Evolutionary conservation across 805 yeast species (phyloP), one percentile per base, ranked within the genome.

Genomic region (Ogataea naganishii): DNA sequence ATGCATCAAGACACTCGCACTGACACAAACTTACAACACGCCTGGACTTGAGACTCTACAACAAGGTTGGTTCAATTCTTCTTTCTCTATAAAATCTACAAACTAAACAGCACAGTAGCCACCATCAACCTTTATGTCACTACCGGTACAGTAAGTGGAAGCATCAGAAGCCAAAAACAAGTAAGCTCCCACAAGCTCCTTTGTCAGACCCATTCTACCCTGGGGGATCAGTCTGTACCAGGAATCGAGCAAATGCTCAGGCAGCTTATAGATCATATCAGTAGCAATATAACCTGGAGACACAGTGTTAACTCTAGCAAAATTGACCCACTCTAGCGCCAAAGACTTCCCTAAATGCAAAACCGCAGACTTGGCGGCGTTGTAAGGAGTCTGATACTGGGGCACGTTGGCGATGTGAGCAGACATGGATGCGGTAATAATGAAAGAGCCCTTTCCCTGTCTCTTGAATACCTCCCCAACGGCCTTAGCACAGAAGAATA

Each of bases 221-320:
- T 75, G 46, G 35, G 94, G 92, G 15, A 62, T 67, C 35, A 62
- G 33, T 6, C 53, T 38, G 52, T 64, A 53, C 82, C 82, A 75
- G 35, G 57, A 58, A 23, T 55, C 53, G 39, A 59, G 57, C 36
- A 61, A 55, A 27, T 66, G 69, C 18, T 49, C 43, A 20, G 72
- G 68, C 6, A 68, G 50, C 29, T 60, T 60, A 39, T 61, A 65
- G 6, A 75, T 64, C 39, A 83, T 65, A 38, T 78, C 84, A 7
- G 94, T 80, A 35, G 68, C 70, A 37, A 82, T 79, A 62, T 84
- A 83, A n/a, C 95, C 95, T 14, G 95, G 95, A 11, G 85, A 75
- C 18, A 83, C 69, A 18, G 82, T 64, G 62, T 83, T 83, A 34
- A 78, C 89, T 41, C 94, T 69, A n/a, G 89, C 94, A 47, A 80